These are phyloP conservation scores for Hypoxylon sp. DNA, from an alignment of 2,329 filamentous ascomycete genomes.

Conservation along the genomic window DNA sequence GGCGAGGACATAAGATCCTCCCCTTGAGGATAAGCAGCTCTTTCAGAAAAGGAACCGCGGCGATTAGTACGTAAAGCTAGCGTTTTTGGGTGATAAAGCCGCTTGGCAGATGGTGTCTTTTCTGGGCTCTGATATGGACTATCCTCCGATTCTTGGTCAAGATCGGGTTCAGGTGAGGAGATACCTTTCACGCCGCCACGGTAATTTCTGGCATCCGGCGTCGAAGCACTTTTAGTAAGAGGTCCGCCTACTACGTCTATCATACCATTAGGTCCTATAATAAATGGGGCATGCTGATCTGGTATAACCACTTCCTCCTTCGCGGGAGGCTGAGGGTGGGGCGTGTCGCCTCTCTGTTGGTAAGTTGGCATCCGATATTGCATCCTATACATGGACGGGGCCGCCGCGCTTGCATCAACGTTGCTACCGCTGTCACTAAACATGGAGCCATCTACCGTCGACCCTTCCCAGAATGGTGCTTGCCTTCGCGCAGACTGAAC, in stretches of 20 bases:
- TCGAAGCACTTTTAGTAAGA: conserved; percentile 53
- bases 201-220: conserved; percentile 51
- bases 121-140: conserved; percentile 52
- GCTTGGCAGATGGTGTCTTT: conserved; percentile 51
- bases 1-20: conserved; percentile 43
- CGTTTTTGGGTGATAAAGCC: conserved; percentile 48
- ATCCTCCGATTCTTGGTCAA: conserved; percentile 49
- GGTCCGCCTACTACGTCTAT: conserved; percentile 49
- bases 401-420: conserved; percentile 48
- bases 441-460: conserved; percentile 54
- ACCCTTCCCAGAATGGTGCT: conserved; percentile 55
- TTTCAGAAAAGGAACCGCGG: conserved; percentile 49
- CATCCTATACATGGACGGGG: conserved; percentile 45
- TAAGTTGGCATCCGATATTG: conserved; percentile 45
- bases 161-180: conserved; percentile 42
- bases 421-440: conserved; percentile 56
- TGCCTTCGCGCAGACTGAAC: conserved; percentile 45
- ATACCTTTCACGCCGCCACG: conserved; percentile 44
- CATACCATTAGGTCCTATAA: conserved; percentile 51
- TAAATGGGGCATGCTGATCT: conserved; percentile 48
- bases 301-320: conserved; percentile 43
- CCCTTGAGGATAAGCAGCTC: conserved; percentile 39
- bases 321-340: conserved; percentile 46
- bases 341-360: conserved; percentile 48
- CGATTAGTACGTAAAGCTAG: conserved; percentile 46